These are phyloP conservation scores for Alternaria sp. DNA, from an alignment of 2,329 filamentous ascomycete species.

Conservation along the genomic window DNA sequence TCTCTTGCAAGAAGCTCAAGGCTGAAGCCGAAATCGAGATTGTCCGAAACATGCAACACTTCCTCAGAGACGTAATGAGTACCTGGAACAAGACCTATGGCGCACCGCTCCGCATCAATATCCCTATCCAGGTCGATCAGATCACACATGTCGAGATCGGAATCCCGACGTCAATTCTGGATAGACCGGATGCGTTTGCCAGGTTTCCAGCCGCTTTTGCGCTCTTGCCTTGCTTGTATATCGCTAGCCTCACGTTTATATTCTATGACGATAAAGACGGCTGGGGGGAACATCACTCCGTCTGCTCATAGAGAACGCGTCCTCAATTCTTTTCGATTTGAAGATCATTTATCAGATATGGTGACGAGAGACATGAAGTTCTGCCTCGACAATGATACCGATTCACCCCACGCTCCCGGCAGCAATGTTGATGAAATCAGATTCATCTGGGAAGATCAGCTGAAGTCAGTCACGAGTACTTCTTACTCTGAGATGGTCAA, in stretches of 20 bases:
- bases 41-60: background rate
- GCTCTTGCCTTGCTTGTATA: background rate
- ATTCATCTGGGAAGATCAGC: background rate
- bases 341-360: no score
- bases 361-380: background rate
- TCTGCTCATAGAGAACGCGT: no score
- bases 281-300: background rate
- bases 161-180: background rate
- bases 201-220: background rate
- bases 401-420: background rate
- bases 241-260: background rate
- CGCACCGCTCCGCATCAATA: background rate
- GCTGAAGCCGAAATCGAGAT: background rate
- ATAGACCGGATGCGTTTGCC: background rate
- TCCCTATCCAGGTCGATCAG: background rate
- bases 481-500: background rate
- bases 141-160: background rate
- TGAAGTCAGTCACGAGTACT: background rate
- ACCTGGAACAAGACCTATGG: background rate
- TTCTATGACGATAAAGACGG: background rate
- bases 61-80: background rate
- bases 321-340: no score
- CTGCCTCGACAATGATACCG: background rate
- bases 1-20: background rate
- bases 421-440: background rate